A percentile compares a stretch with the other conserved stretches of the same genome.
Evolutionary conservation across 768 basidiomycete genomes (phyloP).

Genomic region (Termitomyces sp.): DNA sequence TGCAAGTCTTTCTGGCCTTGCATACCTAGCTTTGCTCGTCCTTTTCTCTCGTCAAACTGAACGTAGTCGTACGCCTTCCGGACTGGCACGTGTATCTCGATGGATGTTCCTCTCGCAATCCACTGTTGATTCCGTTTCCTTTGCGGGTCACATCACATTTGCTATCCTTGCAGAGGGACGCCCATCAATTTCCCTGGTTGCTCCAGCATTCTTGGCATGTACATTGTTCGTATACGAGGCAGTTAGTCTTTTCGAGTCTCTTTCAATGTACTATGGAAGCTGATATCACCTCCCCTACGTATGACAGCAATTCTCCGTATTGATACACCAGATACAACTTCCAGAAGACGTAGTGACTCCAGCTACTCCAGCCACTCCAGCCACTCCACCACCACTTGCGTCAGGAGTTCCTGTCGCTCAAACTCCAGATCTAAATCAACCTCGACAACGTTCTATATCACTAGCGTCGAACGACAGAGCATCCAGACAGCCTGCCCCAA

Average conservation of each 20-base stretch:
- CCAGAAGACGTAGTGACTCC: constrained; percentile 50
- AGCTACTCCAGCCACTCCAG: constrained; percentile 10
- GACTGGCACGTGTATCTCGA: constrained; percentile 71
- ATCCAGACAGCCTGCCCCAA: constrained; percentile 16
- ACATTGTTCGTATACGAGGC: constrained; percentile 79
- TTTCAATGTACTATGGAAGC: neutral
- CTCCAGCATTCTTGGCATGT: constrained; percentile 80
- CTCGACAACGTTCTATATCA: neutral
- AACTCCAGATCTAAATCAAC: neutral
- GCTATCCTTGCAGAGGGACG: constrained; percentile 81
- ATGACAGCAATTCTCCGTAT: constrained; percentile 72
- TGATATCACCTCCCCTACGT: neutral
- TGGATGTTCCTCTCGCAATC: constrained; percentile 82
- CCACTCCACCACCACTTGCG: constrained; percentile 9
- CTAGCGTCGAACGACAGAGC: constrained; percentile 14
- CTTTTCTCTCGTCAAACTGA: constrained; percentile 73
- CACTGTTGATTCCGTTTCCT: constrained; percentile 75
- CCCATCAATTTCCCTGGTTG: constrained; percentile 74
- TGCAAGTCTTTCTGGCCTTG: constrained; percentile 61
- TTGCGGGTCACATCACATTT: constrained; percentile 85
- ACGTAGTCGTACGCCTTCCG: constrained; percentile 70
- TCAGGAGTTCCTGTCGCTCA: constrained; percentile 18
- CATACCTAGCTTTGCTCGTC: constrained; percentile 61
- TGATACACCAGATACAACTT: constrained; percentile 79
- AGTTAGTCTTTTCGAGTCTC: constrained; percentile 33